Evolutionary conservation across 768 basidiomycete genomes (phyloP).

Genomic region (Panellus pusillus): DNA sequence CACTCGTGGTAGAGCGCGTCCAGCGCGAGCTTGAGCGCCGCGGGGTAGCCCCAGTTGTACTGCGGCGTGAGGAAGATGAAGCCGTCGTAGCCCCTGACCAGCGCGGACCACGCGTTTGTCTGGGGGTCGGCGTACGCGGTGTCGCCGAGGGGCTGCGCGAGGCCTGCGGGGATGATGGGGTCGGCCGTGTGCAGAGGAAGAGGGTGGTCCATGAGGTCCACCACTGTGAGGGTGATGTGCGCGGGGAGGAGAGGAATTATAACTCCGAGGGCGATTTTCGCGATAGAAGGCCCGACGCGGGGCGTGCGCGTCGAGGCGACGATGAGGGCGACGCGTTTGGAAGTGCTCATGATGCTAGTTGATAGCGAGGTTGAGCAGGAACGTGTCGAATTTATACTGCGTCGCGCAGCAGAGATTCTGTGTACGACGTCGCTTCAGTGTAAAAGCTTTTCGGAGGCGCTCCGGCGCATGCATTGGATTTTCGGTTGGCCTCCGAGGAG

Average conservation of each 20-base stretch:
- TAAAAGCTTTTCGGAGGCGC: no score
- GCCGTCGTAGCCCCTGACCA: conserved; percentile 29
- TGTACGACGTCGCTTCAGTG: no score
- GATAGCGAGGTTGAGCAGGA: no score
- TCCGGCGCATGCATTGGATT: no score
- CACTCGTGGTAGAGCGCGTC: conserved; percentile 43
- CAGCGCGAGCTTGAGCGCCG: conserved; percentile 38
- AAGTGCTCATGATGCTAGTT: no score
- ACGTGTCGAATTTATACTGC: no score
- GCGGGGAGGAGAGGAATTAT: conserved; percentile 12
- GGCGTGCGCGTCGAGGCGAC: conserved; percentile 10
- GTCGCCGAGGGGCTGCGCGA: no score
- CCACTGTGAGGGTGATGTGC: conserved; percentile 26
- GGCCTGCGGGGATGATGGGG: conserved; percentile 28
- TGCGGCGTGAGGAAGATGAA: conserved; percentile 39
- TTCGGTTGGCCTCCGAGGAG: no score
- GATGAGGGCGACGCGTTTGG: conserved; percentile 10
- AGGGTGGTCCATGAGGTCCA: conserved; percentile 26
- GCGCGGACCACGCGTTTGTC: conserved; percentile 32
- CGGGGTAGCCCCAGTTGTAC: conserved; percentile 41
- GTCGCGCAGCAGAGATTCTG: no score
- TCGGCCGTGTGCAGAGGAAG: conserved; percentile 26
- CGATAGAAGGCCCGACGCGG: conserved; percentile 4
- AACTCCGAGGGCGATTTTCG: neutral
- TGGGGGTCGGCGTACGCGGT: conserved; percentile 28